A percentile compares a stretch with the other conserved stretches of the same genome.
phyloP scores from a whole-genome alignment of 495 filamentous ascomycete species.

The Astrocystis sublimbata region DNA sequence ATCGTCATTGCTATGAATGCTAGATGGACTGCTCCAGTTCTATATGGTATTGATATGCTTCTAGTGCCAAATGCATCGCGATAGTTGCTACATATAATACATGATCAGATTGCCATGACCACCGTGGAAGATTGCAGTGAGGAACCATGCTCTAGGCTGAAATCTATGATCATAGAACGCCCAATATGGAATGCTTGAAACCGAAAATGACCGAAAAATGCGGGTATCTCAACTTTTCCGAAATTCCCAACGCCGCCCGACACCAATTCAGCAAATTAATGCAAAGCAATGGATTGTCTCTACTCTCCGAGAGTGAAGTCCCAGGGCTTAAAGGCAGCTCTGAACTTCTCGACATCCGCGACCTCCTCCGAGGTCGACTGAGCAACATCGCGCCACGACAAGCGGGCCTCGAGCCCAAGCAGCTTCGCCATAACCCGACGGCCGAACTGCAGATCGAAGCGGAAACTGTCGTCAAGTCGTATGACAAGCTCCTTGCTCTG shows the following conservation, averaged over 20 bases:
- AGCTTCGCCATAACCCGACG: conserved; percentile 85
- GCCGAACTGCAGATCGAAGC: conserved; percentile 65
- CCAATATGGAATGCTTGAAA: background rate
- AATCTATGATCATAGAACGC: background rate
- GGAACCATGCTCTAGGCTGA: background rate
- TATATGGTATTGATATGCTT: background rate
- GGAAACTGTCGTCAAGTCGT: conserved; percentile 45
- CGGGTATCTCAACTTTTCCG: conserved; percentile 33
- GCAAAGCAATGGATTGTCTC: too few relatives aligned
- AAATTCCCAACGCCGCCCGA: conserved; percentile 28
- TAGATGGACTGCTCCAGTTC: background rate
- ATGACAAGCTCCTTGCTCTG: conserved; percentile 52
- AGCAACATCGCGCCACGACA: conserved; percentile 78
- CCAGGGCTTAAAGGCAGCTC: conserved; percentile 79
- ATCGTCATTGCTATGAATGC: too few relatives aligned
- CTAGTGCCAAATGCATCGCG: background rate
- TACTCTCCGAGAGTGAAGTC: conserved; percentile 61
- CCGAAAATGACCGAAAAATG: conserved; percentile 18
- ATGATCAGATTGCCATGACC: background rate
- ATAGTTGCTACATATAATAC: background rate
- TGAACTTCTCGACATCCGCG: conserved; percentile 76
- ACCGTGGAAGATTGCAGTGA: background rate
- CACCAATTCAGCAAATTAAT: conserved; percentile 14
- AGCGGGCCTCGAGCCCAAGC: conserved; percentile 68
- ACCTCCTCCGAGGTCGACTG: conserved; percentile 77